phyloP scores from a whole-genome alignment of 225 moss, liverwort and hornwort species.

The Lunularia cruciata region DNA sequence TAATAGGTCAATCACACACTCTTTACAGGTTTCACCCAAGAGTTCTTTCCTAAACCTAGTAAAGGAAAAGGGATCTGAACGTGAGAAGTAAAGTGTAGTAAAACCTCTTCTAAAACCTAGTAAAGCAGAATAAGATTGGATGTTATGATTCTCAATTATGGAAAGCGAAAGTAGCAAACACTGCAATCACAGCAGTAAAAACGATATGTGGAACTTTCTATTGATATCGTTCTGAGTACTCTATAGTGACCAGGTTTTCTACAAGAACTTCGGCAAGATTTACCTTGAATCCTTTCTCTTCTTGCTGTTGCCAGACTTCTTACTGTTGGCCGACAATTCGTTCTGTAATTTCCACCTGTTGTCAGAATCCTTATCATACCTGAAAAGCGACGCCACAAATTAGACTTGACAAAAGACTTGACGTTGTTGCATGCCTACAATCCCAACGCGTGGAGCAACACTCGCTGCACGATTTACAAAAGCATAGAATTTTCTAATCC shows the following conservation, averaged over 20 bases:
- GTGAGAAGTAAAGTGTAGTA: not conserved
- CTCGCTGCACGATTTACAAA: not conserved
- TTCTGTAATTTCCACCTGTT: not conserved
- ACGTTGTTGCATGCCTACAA: not conserved
- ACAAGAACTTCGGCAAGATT: not conserved
- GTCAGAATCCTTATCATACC: not conserved
- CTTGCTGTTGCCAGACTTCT: conserved; percentile 23
- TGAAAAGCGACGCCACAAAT: not conserved
- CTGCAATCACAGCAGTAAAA: not conserved
- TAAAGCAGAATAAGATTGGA: not conserved
- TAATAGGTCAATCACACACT: too few species aligned
- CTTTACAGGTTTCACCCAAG: too few species aligned
- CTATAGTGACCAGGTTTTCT: too few species aligned
- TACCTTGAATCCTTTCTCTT: conserved; percentile 27
- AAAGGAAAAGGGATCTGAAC: too few species aligned
- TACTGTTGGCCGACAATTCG: not conserved
- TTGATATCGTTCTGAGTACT: not conserved
- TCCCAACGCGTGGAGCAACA: too few species aligned
- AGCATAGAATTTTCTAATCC: not conserved
- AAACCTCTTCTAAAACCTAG: not conserved
- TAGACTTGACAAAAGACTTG: not conserved
- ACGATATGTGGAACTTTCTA: not conserved
- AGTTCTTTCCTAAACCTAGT: too few species aligned
- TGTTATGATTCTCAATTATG: too few species aligned
- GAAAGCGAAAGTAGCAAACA: too few species aligned